Percentiles rank a stretch among this genome's conserved stretches.
Conservation (phyloP, 2,329 filamentous ascomycete genomes). For the Metarhizium guizhouense region DNA sequence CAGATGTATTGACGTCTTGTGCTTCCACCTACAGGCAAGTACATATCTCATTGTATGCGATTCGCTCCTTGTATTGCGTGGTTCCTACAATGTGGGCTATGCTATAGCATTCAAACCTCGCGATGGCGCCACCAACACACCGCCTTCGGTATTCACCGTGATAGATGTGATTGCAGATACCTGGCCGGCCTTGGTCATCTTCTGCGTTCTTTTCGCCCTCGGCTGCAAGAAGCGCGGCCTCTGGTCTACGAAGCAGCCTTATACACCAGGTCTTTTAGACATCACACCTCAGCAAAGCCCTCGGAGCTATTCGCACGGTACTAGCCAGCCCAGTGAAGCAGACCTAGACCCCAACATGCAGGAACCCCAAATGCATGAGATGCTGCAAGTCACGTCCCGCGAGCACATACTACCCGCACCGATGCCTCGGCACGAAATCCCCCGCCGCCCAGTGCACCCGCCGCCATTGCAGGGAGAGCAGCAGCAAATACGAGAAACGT, state of each 20-base stretch:
- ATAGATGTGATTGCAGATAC: constrained; percentile 14
- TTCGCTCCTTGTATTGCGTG: constrained; percentile 16
- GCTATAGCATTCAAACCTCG: constrained; percentile 7
- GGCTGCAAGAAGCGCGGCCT: constrained; percentile 18
- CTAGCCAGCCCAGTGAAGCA: constrained; percentile 6
- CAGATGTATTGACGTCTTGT: neutral
- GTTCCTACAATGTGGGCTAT: constrained; percentile 14
- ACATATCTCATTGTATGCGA: constrained; percentile 15
- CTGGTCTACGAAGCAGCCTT: constrained; percentile 15
- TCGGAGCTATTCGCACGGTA: constrained; percentile 12
- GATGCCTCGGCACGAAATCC: neutral
- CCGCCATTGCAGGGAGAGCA: constrained; percentile 2
- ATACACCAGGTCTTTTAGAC: constrained; percentile 6
- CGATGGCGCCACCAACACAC: neutral
- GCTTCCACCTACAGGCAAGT: constrained; percentile 9
- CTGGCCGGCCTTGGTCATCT: constrained; percentile 17
- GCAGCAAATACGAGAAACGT: neutral
- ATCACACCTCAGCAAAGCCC: constrained; percentile 6
- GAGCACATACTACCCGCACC: neutral
- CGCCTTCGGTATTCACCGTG: constrained; percentile 9
- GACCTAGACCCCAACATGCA: constrained; percentile 5
- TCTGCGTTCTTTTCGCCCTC: constrained; percentile 17
- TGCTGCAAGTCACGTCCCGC: neutral
- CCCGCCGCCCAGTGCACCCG: neutral
- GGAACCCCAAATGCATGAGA: neutral